phyloP scores from a whole-genome alignment of 805 yeast genomes.

The Monosporozyma solicola region DNA sequence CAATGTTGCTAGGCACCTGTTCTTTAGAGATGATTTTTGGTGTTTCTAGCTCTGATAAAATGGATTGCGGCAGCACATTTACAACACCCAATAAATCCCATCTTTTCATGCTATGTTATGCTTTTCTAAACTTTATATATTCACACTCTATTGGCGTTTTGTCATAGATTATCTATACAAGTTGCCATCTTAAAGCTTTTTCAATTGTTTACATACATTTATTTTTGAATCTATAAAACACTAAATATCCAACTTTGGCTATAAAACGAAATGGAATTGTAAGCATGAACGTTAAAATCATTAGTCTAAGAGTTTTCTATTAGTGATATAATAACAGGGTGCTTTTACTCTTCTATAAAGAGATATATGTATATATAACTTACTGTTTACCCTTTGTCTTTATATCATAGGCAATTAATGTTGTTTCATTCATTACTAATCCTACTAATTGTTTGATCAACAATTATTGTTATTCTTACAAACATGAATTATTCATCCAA shows the following conservation, averaged over 20 bases:
- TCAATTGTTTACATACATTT: background rate
- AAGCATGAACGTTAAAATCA: background rate
- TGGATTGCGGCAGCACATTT: constrained; percentile 7
- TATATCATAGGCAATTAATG: background rate
- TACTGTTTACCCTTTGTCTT: background rate
- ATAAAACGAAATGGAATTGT: background rate
- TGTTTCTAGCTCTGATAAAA: constrained; percentile 4
- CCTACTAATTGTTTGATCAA: background rate
- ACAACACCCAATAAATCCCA: constrained; percentile 6
- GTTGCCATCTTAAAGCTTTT: background rate
- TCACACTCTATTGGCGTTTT: background rate
- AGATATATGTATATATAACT: background rate
- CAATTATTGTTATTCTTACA: background rate
- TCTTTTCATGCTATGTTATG: constrained; percentile 5
- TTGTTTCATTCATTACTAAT: background rate
- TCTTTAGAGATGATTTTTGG: constrained; percentile 3
- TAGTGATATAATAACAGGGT: background rate
- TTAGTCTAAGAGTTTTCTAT: background rate
- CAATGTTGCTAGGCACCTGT: constrained; percentile 5
- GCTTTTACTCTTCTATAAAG: background rate
- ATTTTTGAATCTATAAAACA: background rate
- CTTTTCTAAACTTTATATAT: background rate
- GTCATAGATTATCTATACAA: background rate
- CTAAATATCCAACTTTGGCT: background rate
- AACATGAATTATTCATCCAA: background rate